Evolutionary conservation across 2,329 filamentous ascomycete genomes (phyloP).

Genomic region (Pseudogymnoascus verrucosus): DNA sequence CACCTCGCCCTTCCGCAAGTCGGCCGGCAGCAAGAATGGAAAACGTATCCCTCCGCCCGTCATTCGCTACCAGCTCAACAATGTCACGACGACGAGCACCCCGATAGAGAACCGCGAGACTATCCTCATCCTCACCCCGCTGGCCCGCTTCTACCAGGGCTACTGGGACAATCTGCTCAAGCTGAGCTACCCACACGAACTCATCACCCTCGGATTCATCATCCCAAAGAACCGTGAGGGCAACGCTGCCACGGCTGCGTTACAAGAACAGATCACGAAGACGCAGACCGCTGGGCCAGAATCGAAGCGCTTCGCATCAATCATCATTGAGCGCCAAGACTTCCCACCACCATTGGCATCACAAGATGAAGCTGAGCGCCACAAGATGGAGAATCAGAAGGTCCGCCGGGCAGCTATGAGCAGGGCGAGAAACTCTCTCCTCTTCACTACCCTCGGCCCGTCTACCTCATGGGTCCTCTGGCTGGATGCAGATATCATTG

Average conservation of each 20-base stretch:
- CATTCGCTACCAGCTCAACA: conserved; percentile 89
- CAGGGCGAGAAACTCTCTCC: conserved; percentile 82
- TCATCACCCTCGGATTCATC: conserved; percentile 94
- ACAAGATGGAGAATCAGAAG: conserved; percentile 89
- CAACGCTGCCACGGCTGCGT: conserved; percentile 70
- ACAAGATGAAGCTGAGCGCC: conserved; percentile 80
- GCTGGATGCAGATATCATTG: conserved; percentile 87
- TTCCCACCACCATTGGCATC: conserved; percentile 74
- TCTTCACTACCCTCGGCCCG: conserved; percentile 91
- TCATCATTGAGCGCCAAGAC: conserved; percentile 92
- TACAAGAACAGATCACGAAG: conserved; percentile 78
- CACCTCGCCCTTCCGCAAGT: conserved; percentile 66
- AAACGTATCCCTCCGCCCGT: conserved; percentile 68
- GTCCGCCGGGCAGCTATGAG: conserved; percentile 81
- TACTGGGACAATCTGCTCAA: conserved; percentile 93
- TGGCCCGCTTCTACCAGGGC: conserved; percentile 84
- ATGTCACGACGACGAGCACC: conserved; percentile 72
- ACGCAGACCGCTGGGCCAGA: conserved; percentile 72
- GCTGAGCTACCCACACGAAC: conserved; percentile 82
- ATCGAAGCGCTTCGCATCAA: conserved; percentile 77
- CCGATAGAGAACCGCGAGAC: conserved; percentile 75
- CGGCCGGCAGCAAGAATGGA: conserved; percentile 45
- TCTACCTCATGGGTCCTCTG: conserved; percentile 93
- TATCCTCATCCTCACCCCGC: conserved; percentile 83
- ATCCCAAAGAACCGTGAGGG: conserved; percentile 89